Percentiles rank a stretch among this genome's conserved stretches.
Conservation (phyloP, 176 grass and related monocot species). For the Cenchrus americanus region DNA sequence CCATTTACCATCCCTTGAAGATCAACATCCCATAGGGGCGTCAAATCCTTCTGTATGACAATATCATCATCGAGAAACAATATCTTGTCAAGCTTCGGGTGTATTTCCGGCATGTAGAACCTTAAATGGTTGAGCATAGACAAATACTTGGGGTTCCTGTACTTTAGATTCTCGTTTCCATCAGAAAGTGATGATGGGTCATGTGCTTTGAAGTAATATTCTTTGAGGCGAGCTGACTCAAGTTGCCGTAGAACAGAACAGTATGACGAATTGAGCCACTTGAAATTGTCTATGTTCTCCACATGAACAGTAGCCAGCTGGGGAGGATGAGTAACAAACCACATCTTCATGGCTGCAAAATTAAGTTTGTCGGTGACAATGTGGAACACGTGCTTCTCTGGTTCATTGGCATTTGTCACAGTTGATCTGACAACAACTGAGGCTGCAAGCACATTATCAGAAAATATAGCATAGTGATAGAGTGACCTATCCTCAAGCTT, state of each 20-base stretch:
- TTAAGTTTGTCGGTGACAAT: slow-evolving; percentile 92
- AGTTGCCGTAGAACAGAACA: slow-evolving; percentile 95
- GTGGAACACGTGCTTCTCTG: slow-evolving; percentile 94
- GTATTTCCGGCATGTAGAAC: slow-evolving; percentile 98
- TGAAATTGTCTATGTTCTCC: slow-evolving; percentile 93
- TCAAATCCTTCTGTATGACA: slow-evolving; percentile 92
- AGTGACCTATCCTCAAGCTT: slow-evolving; percentile 85
- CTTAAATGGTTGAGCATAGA: slow-evolving; percentile 98
- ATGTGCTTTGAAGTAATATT: slow-evolving; percentile 97
- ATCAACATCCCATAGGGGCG: slow-evolving; percentile 78
- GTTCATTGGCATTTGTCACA: slow-evolving; percentile 70
- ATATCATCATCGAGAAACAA: slow-evolving; percentile 95
- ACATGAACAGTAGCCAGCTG: slow-evolving; percentile 66
- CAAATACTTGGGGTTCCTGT: slow-evolving; percentile 94
- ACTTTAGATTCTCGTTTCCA: slow-evolving; percentile 90
- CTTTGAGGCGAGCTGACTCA: slow-evolving; percentile 87
- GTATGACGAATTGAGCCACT: slow-evolving; percentile 95
- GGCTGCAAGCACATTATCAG: slow-evolving; percentile 90
- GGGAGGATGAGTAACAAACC: slow-evolving; percentile 75
- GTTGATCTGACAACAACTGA: slow-evolving; percentile 92
- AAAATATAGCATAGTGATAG: slow-evolving; percentile 98
- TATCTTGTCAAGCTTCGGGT: slow-evolving; percentile 93
- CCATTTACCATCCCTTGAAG: slow-evolving; percentile 97
- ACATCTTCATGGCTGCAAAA: slow-evolving; percentile 98
- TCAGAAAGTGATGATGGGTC: slow-evolving; percentile 87